Evolutionary conservation across 2,329 filamentous ascomycete species (phyloP).

Genomic region (Cladosporium sp.): DNA sequence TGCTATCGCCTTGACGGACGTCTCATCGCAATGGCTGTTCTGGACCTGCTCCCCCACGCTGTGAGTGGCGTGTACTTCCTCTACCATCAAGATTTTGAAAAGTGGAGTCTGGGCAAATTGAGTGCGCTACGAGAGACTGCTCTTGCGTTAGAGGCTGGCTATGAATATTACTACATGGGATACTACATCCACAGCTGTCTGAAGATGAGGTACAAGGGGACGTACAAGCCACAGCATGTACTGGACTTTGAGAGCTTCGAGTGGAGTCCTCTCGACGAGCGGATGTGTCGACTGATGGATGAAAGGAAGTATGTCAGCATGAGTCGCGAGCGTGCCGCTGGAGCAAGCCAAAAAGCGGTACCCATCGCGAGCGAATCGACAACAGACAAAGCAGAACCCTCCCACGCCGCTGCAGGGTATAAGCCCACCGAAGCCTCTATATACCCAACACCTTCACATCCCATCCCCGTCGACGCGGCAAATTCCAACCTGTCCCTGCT

Average conservation of each 20-base stretch:
- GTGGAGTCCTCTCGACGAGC: constrained; percentile 36
- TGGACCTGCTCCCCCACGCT: constrained; percentile 73
- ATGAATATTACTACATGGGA: constrained; percentile 78
- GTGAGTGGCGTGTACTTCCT: constrained; percentile 83
- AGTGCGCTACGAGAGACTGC: constrained; percentile 72
- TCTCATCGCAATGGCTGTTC: constrained; percentile 72
- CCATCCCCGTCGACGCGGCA: constrained; percentile 37
- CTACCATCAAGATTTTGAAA: constrained; percentile 73
- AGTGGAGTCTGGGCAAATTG: constrained; percentile 71
- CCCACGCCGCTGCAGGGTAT: not conserved
- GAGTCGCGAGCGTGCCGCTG: constrained; percentile 36
- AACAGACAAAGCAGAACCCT: not conserved
- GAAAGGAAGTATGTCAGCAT: constrained; percentile 56
- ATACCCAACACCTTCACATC: constrained; percentile 22
- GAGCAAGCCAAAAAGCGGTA: not conserved
- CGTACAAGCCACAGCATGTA: constrained; percentile 73
- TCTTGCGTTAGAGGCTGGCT: constrained; percentile 67
- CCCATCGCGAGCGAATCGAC: not conserved
- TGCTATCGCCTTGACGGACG: constrained; percentile 77
- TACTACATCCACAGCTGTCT: constrained; percentile 79
- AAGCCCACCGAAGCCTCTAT: not conserved
- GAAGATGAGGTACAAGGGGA: constrained; percentile 85
- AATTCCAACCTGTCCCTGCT: constrained; percentile 53
- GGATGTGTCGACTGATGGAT: constrained; percentile 47
- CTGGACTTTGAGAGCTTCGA: constrained; percentile 59